Conservation (phyloP, 2,329 filamentous ascomycete species). For the Pseudogymnoascus sp. region DNA sequence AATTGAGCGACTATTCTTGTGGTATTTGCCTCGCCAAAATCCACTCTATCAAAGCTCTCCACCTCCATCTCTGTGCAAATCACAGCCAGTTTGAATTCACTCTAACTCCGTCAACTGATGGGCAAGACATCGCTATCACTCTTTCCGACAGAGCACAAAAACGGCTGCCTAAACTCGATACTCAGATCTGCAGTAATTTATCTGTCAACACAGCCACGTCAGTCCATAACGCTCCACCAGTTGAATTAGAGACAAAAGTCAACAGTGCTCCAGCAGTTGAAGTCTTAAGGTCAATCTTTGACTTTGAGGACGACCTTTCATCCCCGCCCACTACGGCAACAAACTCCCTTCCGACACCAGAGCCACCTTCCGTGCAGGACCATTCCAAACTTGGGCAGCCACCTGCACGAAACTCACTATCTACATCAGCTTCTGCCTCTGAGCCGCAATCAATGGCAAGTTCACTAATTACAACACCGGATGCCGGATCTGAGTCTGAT, state of each 20-base stretch:
- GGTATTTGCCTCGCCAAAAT: not conserved
- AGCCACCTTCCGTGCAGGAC: not conserved
- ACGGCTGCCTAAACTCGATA: not conserved
- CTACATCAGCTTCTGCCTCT: not conserved
- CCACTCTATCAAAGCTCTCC: not conserved
- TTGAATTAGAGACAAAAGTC: not conserved
- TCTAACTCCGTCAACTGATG: not conserved
- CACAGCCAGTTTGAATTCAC: not conserved
- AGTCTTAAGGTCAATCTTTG: not conserved
- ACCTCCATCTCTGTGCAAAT: not conserved
- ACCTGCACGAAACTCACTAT: not conserved
- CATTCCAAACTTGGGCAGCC: not conserved
- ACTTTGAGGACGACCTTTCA: not conserved
- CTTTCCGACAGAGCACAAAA: not conserved
- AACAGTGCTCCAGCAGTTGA: not conserved
- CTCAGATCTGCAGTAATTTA: not conserved
- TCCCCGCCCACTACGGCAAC: not conserved
- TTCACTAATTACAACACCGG: not conserved
- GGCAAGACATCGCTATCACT: not conserved
- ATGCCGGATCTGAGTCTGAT: not conserved
- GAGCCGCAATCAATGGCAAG: not conserved
- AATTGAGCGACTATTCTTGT: not conserved
- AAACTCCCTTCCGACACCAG: not conserved
- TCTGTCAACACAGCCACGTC: not conserved
- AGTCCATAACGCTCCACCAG: not conserved